These are phyloP conservation scores for Ceratocystis ficicola DNA, from an alignment of 2,329 filamentous ascomycete species.

Conservation along the genomic window DNA sequence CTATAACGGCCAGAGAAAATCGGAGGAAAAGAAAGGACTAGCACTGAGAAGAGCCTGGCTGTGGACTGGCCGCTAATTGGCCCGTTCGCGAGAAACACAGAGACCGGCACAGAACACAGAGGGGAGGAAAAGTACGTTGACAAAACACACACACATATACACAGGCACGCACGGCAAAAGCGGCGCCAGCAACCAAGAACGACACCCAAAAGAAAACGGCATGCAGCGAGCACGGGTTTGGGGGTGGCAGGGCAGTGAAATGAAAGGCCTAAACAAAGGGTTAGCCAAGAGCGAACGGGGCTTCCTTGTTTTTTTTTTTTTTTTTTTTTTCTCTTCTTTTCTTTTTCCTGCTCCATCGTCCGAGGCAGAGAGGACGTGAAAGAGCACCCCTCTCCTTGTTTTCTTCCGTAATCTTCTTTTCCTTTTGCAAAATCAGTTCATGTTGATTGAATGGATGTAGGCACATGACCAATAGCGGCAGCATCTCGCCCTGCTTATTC, in stretches of 20 bases:
- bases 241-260: constrained; percentile 4
- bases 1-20: neutral
- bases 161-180: neutral
- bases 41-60: neutral
- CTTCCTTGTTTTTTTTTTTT: neutral
- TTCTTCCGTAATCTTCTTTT: no score
- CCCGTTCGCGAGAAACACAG: constrained; percentile 1
- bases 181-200: neutral
- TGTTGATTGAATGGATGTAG: no score
- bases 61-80: neutral
- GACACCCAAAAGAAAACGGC: neutral
- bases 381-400: no score
- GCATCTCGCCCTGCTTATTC: neutral
- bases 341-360: no score
- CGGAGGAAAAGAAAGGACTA: neutral
- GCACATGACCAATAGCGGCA: no score
- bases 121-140: no score
- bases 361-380: no score
- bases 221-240: neutral
- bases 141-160: neutral
- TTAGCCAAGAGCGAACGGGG: neutral
- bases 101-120: neutral
- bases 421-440: no score
- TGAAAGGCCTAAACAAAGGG: neutral
- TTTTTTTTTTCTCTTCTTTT: neutral